Evolutionary conservation across 768 basidiomycete species (phyloP).

Genomic region (Russula olivacea): DNA sequence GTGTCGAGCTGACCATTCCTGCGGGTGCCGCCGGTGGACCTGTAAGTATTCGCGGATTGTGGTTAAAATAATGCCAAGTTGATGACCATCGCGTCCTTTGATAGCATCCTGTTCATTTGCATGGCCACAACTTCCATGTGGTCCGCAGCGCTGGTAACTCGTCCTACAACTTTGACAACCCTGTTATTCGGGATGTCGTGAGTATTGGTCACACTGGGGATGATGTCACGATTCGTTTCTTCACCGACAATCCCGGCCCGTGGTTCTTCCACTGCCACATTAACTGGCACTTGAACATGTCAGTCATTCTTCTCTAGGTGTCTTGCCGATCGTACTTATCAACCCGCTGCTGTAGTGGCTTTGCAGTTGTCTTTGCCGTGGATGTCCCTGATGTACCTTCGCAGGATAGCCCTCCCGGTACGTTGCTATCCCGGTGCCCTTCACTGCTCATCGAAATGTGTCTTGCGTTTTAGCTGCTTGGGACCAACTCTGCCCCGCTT

Average conservation of each 20-base stretch:
- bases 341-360: neutral
- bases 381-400: neutral
- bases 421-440: neutral
- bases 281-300: slow-evolving; percentile 24
- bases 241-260: slow-evolving; percentile 30
- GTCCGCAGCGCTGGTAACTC: slow-evolving; percentile 22
- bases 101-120: slow-evolving; percentile 19
- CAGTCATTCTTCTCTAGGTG: neutral
- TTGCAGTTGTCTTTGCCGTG: neutral
- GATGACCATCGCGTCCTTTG: neutral
- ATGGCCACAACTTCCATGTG: slow-evolving; percentile 24
- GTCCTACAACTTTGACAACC: slow-evolving; percentile 23
- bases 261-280: slow-evolving; percentile 32
- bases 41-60: neutral
- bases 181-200: slow-evolving; percentile 23
- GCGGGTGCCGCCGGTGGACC: slow-evolving; percentile 9
- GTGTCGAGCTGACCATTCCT: slow-evolving; percentile 14
- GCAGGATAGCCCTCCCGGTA: neutral
- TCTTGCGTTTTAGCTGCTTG: slow-evolving; percentile 1
- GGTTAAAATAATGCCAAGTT: too few relatives aligned
- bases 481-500: slow-evolving; percentile 3
- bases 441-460: neutral
- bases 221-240: slow-evolving; percentile 28
- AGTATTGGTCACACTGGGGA: slow-evolving; percentile 12
- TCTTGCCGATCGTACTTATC: too few relatives aligned